phyloP scores from a whole-genome alignment of 192 early-diverging fungal genomes.

The Entomortierella beljakovae region DNA sequence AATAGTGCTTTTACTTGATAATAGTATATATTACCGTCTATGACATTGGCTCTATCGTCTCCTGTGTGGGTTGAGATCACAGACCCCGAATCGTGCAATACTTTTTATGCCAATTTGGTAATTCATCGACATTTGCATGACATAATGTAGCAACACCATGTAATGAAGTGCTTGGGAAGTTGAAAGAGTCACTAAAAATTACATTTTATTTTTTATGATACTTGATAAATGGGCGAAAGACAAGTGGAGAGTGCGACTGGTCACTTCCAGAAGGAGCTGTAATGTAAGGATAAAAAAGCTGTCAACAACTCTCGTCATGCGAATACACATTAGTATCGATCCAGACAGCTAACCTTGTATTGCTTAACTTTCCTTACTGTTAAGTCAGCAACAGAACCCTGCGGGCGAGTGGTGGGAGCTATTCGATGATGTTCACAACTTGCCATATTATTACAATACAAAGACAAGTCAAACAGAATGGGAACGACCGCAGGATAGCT shows the following conservation, averaged over 20 bases:
- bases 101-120: slow-evolving; percentile 80
- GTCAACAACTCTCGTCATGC: neutral
- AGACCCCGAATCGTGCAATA: slow-evolving; percentile 71
- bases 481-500: slow-evolving; percentile 77
- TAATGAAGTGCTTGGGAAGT: neutral
- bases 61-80: slow-evolving; percentile 75
- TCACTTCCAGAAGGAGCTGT: slow-evolving; percentile 68
- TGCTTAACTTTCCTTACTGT: neutral
- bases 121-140: neutral
- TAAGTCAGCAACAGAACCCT: slow-evolving; percentile 76
- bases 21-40: no score
- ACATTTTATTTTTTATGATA: neutral
- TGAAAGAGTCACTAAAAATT: neutral
- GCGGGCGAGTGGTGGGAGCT: slow-evolving; percentile 98
- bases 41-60: slow-evolving; percentile 27
- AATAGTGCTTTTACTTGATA: no score
- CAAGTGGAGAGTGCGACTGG: slow-evolving; percentile 87
- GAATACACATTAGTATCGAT: neutral
- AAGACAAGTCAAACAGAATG: slow-evolving; percentile 90
- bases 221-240: no score
- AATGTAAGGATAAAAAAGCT: slow-evolving; percentile 70
- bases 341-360: neutral
- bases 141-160: neutral
- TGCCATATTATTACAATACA: slow-evolving; percentile 96
- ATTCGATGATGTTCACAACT: slow-evolving; percentile 83